phyloP scores from a whole-genome alignment of 2,329 filamentous ascomycete species.

The Aspergillus luchuensis region DNA sequence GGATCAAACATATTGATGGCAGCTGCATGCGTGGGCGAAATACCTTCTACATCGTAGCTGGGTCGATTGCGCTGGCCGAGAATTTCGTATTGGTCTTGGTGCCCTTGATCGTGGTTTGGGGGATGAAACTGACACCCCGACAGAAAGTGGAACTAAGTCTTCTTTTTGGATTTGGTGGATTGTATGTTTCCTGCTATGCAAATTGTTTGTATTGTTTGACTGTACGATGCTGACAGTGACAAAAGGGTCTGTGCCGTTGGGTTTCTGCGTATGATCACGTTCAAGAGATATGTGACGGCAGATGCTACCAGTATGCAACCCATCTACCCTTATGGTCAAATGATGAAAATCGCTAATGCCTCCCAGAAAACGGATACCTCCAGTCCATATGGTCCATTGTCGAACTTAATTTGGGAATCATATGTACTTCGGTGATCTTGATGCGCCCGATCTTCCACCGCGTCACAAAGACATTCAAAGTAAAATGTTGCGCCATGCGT shows the following conservation, averaged over 20 bases:
- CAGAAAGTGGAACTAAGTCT: slow-evolving; percentile 7
- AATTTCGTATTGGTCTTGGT: slow-evolving; percentile 8
- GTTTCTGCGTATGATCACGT: slow-evolving; percentile 8
- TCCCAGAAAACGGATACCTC: background rate
- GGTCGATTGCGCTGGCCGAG: slow-evolving; percentile 6
- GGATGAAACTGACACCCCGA: background rate
- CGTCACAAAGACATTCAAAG: background rate
- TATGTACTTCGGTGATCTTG: slow-evolving; percentile 5
- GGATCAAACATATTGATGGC: background rate
- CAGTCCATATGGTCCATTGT: slow-evolving; percentile 4
- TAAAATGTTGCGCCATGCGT: background rate
- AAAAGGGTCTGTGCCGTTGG: slow-evolving; percentile 9
- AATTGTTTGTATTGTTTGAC: background rate
- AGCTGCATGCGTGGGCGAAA: background rate
- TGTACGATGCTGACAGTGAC: background rate
- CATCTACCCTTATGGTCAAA: background rate
- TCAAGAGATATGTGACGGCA: background rate
- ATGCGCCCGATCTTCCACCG: slow-evolving; percentile 5
- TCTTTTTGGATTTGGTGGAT: slow-evolving; percentile 8
- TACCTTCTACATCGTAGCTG: slow-evolving; percentile 1
- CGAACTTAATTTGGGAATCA: slow-evolving; percentile 7
- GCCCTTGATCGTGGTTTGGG: slow-evolving; percentile 9
- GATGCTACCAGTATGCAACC: slow-evolving; percentile 4
- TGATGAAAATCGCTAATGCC: background rate
- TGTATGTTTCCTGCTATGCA: background rate